Base-by-base conservation (phyloP, 768 basidiomycete species). In the Russula dissimulans region DNA sequence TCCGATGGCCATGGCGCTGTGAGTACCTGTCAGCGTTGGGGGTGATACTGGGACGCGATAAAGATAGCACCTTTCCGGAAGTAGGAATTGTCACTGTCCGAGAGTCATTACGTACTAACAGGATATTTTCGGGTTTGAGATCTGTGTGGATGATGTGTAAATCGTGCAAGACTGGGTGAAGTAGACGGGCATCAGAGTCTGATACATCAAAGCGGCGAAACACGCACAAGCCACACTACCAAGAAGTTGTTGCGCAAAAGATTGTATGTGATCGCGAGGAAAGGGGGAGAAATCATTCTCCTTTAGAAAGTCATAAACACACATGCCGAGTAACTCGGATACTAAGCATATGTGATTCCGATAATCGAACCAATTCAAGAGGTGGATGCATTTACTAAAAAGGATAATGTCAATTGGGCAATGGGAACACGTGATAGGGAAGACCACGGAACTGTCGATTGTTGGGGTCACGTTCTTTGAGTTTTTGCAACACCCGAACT, bases 291-390 rank as follows among this genome's bases (percentile, higher is more conserved):
- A 99, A 57, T 88, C 85, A 73, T 99, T 99, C 72, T 95, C 94
- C 79, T 97, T 98, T 68, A 99, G 79, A 72, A 98, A 99, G 71
- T 99, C 97, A 70, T 97, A 99, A 17, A 99, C 90, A 73, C 95
- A 97, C 87, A 92, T 91, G 62, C 94, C 94, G 54, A 98, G 79
- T 26, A 99, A 80, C 70, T 97, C 94, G 4, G 94, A 95, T 52
- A 98, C 97, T 18, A 99, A 77, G 71, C 97, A 99, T 67, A 97
- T 93, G 73, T 99, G 97, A 75, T 97, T 97, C 67, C 91, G 83
- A 73, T 91, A 92, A 77, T 98, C 95, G 72, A 99, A 98, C 83
- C 86, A 91, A 67, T 92, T 83, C 55, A 94, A 76, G 34, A 98
- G 79, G 73, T 97, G 95, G 54, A 99, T 97, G 74, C 97, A 99